phyloP scores from a whole-genome alignment of 768 basidiomycete genomes.

The Xerocomus potaroensis region DNA sequence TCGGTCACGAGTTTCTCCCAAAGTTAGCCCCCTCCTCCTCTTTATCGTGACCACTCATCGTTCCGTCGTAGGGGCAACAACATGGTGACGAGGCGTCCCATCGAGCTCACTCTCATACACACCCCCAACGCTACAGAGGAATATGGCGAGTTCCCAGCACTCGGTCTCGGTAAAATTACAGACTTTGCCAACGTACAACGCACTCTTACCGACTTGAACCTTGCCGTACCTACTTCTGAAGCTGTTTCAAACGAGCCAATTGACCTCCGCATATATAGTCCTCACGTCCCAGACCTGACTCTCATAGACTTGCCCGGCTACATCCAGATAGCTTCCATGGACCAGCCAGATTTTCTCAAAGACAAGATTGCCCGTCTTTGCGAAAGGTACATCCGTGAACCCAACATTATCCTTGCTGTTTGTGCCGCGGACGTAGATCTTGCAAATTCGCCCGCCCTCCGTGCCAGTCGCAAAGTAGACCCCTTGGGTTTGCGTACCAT shows the following conservation, averaged over 20 bases:
- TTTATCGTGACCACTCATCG: not conserved
- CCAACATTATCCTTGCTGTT: conserved; percentile 99
- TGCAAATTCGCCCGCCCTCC: conserved; percentile 93
- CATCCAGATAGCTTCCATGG: conserved; percentile 89
- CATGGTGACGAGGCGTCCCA: conserved; percentile 98
- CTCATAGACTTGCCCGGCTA: conserved; percentile 98
- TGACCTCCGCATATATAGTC: conserved; percentile 94
- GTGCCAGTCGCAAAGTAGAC: conserved; percentile 91
- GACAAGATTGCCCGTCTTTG: conserved; percentile 88
- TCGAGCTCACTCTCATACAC: conserved; percentile 95
- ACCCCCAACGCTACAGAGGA: conserved; percentile 70
- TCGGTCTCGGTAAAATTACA: conserved; percentile 85
- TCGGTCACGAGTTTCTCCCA: conserved; percentile 96
- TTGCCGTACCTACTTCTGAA: conserved; percentile 85
- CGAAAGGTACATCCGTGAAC: conserved; percentile 97
- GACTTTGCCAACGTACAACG: conserved; percentile 91
- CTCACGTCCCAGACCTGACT: conserved; percentile 93
- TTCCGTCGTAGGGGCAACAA: conserved; percentile 75
- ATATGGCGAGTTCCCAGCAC: conserved; percentile 91
- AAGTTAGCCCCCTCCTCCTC: conserved; percentile 60
- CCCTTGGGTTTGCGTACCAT: conserved; percentile 94
- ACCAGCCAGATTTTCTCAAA: conserved; percentile 92
- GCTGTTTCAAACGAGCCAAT: conserved; percentile 95
- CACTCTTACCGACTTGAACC: conserved; percentile 90
- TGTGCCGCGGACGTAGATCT: conserved; percentile 98